A percentile compares a stretch with the other conserved stretches of the same genome.
These are phyloP conservation scores for Colletotrichum simmondsii DNA, from an alignment of 2,329 filamentous ascomycete species.

Conservation along the genomic window DNA sequence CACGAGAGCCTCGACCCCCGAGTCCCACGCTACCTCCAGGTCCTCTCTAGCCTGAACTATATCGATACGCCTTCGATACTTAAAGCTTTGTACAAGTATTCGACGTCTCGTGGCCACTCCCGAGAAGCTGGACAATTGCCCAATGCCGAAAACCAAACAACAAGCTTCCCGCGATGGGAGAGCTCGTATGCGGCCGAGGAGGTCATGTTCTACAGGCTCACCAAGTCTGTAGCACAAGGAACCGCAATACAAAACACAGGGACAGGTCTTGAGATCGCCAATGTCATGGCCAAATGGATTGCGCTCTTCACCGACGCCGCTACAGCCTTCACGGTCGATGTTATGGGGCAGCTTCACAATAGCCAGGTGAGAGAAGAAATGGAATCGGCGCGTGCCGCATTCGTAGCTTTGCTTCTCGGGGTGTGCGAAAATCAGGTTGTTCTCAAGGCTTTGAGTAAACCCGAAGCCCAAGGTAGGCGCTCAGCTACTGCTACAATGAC, in stretches of 20 bases:
- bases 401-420: constrained; percentile 71
- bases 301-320: constrained; percentile 63
- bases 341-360: constrained; percentile 56
- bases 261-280: constrained; percentile 62
- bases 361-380: constrained; percentile 65
- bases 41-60: constrained; percentile 61
- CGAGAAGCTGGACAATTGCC: constrained; percentile 37
- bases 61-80: constrained; percentile 67
- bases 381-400: constrained; percentile 69
- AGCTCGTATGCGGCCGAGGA: constrained; percentile 79
- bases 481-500: background rate
- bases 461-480: constrained; percentile 62
- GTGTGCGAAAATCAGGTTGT: constrained; percentile 70
- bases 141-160: background rate
- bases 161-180: constrained; percentile 55
- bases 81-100: constrained; percentile 66
- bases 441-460: constrained; percentile 62
- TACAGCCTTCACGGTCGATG: constrained; percentile 58
- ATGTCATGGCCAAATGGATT: constrained; percentile 69
- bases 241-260: constrained; percentile 56
- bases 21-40: constrained; percentile 68
- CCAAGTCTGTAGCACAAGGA: constrained; percentile 80
- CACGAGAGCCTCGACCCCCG: constrained; percentile 67
- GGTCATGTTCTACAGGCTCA: constrained; percentile 91
- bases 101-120: constrained; percentile 57